A percentile compares a stretch with the other conserved stretches of the same genome.
phyloP scores from a whole-genome alignment of 148 eudicot species.

The Arctostaphylos glauca region DNA sequence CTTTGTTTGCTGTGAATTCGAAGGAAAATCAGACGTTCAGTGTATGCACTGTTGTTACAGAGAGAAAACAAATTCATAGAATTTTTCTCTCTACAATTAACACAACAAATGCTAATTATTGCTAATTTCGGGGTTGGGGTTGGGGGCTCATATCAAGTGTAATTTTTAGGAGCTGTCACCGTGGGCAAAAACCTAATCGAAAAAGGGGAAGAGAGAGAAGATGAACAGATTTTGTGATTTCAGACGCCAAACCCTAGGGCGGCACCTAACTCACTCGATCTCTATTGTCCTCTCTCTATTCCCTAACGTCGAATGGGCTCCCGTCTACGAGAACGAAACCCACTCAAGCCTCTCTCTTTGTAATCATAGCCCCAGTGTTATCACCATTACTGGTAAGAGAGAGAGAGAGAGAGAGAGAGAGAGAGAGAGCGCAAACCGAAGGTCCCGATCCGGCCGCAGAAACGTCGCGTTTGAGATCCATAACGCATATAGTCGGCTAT shows the following conservation, averaged over 20 bases:
- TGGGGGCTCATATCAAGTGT: constrained; percentile 33
- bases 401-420: background rate
- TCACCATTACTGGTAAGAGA: background rate
- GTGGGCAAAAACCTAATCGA: constrained; percentile 16
- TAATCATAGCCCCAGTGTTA: constrained; percentile 23
- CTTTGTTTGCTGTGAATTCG: background rate
- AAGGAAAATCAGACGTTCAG: constrained; percentile 7
- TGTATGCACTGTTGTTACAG: constrained; percentile 21
- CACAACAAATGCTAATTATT: constrained; percentile 18
- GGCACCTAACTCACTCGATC: constrained; percentile 9
- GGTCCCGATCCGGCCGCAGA: background rate
- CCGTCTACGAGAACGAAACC: constrained; percentile 6
- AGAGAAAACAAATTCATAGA: background rate
- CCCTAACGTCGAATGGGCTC: constrained; percentile 1
- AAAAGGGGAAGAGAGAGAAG: background rate
- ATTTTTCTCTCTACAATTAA: constrained; percentile 10
- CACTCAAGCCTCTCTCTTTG: constrained; percentile 39
- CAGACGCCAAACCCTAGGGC: constrained; percentile 22
- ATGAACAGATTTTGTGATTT: background rate
- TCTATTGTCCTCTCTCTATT: background rate
- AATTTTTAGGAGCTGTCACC: constrained; percentile 18
- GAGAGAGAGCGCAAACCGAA: background rate
- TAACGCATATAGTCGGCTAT: background rate
- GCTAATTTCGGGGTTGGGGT: background rate
- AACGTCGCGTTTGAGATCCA: background rate